Conservation (phyloP, 1,284 basidiomycete genomes). For the Trichosporon coremiiforme region DNA sequence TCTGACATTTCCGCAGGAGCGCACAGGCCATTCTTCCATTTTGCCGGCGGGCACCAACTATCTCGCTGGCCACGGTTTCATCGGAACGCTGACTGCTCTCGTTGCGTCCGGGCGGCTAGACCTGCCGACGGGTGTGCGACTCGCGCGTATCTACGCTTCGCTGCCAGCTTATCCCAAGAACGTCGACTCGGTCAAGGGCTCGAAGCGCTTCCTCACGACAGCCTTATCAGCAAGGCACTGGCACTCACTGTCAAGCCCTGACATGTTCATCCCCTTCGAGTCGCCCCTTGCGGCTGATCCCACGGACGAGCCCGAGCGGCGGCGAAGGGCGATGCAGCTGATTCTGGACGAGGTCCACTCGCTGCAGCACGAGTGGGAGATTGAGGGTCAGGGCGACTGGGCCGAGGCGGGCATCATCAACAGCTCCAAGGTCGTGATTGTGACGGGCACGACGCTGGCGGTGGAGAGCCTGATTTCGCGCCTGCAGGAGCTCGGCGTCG, state of each 20-base stretch:
- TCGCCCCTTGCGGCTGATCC: slow-evolving; percentile 32
- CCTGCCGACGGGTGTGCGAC: slow-evolving; percentile 49
- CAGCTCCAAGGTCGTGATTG: slow-evolving; percentile 51
- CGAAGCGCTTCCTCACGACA: slow-evolving; percentile 45
- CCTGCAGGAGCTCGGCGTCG: slow-evolving; percentile 48
- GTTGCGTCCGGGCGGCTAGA: slow-evolving; percentile 52
- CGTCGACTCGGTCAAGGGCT: slow-evolving; percentile 17
- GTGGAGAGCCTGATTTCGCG: slow-evolving; percentile 51
- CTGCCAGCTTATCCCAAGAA: slow-evolving; percentile 42
- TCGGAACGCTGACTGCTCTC: slow-evolving; percentile 53
- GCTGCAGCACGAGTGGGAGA: slow-evolving; percentile 46
- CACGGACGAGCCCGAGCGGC: slow-evolving; percentile 36
- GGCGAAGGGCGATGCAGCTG: slow-evolving; percentile 51
- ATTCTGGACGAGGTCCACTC: slow-evolving; percentile 53
- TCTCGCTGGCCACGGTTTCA: slow-evolving; percentile 55
- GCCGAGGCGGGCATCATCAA: slow-evolving; percentile 54
- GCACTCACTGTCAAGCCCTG: slow-evolving; percentile 50
- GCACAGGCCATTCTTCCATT: slow-evolving; percentile 37
- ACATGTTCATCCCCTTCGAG: slow-evolving; percentile 39
- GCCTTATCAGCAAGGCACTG: slow-evolving; percentile 52
- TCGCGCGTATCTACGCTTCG: slow-evolving; percentile 50
- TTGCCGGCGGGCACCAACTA: slow-evolving; percentile 49
- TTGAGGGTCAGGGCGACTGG: slow-evolving; percentile 48
- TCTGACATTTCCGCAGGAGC: slow-evolving; percentile 36
- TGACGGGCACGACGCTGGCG: slow-evolving; percentile 51